Percentiles rank a stretch among this genome's conserved stretches.
phyloP scores from a whole-genome alignment of 164 flowering plant species.

The Tetracentron sinense region DNA sequence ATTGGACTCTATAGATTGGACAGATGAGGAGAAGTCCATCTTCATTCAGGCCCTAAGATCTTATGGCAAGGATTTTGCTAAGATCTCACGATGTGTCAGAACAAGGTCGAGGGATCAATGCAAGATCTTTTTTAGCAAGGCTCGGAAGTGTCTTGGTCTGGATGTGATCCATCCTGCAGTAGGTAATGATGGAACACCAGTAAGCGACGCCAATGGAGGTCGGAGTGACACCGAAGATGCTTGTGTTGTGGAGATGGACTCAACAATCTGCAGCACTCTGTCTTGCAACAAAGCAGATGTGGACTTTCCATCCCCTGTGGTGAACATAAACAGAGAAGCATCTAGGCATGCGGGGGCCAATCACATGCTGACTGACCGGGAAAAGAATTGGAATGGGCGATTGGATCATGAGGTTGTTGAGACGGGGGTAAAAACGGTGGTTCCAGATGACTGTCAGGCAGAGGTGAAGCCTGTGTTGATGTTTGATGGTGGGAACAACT shows the following conservation, averaged over 20 bases:
- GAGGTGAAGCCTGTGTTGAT: constrained; percentile 12
- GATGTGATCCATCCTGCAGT: constrained; percentile 43
- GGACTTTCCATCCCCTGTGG: too few relatives aligned
- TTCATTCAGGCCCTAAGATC: constrained; percentile 66
- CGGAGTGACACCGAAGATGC: constrained; percentile 74
- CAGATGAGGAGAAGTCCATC: constrained; percentile 80
- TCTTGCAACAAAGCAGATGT: constrained; percentile 37
- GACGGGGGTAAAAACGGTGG: constrained; percentile 8
- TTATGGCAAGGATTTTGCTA: constrained; percentile 75
- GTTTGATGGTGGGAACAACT: constrained; percentile 18
- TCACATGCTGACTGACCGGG: constrained; percentile 31
- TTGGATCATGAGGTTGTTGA: constrained; percentile 22
- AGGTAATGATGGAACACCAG: constrained; percentile 31
- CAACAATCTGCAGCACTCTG: constrained; percentile 45
- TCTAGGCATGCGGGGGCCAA: too few relatives aligned
- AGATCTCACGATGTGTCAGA: constrained; percentile 60
- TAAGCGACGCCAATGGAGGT: constrained; percentile 60
- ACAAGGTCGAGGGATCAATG: constrained; percentile 83
- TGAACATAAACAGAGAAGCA: too few relatives aligned
- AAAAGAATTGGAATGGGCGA: constrained; percentile 14
- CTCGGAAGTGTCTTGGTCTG: constrained; percentile 76
- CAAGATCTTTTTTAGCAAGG: constrained; percentile 86
- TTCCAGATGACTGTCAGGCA: constrained; percentile 11
- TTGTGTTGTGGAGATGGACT: constrained; percentile 50
- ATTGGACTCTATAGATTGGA: constrained; percentile 76